phyloP scores from a whole-genome alignment of 345 rosid genomes.

The Linum lewisii region DNA sequence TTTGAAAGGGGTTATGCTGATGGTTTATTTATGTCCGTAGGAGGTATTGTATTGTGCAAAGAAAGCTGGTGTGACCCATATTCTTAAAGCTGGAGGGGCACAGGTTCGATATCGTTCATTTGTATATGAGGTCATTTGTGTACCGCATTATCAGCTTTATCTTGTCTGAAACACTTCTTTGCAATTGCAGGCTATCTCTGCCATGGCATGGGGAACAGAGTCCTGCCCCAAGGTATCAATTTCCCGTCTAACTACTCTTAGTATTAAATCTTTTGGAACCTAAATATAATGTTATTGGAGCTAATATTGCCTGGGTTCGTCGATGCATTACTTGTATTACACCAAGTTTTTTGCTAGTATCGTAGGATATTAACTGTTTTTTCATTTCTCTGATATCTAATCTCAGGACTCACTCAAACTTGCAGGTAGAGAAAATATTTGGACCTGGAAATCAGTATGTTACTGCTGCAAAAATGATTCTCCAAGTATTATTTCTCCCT shows the following conservation, averaged over 20 bases:
- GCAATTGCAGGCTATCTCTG: constrained; percentile 67
- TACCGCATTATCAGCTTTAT: not conserved
- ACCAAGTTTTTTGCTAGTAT: not conserved
- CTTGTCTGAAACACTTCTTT: constrained; percentile 1
- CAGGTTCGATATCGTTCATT: constrained; percentile 39
- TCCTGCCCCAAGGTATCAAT: constrained; percentile 83
- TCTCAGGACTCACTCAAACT: not conserved
- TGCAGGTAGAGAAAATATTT: constrained; percentile 82
- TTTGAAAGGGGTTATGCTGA: not conserved
- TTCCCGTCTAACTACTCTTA: constrained; percentile 2
- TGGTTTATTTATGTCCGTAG: constrained; percentile 21
- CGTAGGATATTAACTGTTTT: not conserved
- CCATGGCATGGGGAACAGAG: constrained; percentile 96
- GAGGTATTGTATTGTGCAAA: constrained; percentile 91
- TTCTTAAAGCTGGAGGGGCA: constrained; percentile 93
- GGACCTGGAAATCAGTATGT: constrained; percentile 97
- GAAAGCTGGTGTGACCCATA: constrained; percentile 87
- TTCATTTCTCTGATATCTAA: not conserved
- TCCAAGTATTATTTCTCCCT: constrained; percentile 39
- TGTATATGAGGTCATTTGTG: not conserved
- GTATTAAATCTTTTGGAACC: not conserved
- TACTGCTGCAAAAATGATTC: constrained; percentile 95
- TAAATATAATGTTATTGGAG: no score
- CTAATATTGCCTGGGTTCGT: not conserved
- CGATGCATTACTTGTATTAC: not conserved